These are phyloP conservation scores for Phytopythium boreale DNA, from an alignment of 352 stramenopile genomes.

Conservation along the genomic window DNA sequence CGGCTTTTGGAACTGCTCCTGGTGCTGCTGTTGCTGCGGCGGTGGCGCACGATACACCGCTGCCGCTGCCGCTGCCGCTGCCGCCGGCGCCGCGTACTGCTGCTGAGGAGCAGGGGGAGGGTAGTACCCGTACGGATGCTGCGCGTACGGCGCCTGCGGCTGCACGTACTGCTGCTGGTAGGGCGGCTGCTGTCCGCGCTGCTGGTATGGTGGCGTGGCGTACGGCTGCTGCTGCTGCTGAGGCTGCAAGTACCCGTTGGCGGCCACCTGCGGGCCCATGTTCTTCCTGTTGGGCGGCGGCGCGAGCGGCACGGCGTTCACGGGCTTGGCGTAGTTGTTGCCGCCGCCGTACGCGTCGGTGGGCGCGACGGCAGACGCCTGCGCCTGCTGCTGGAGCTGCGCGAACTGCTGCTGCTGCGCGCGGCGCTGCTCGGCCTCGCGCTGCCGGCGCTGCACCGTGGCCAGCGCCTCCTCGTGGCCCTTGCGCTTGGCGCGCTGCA, in stretches of 20 bases:
- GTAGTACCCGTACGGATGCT: slow-evolving; percentile 23
- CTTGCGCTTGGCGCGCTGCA: slow-evolving; percentile 77
- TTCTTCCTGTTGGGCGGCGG: slow-evolving; percentile 23
- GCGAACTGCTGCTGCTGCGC: slow-evolving; percentile 39
- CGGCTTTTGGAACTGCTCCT: slow-evolving; percentile 13
- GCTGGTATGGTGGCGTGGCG: slow-evolving; percentile 4
- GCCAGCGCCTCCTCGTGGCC: slow-evolving; percentile 63
- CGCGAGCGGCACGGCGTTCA: slow-evolving; percentile 18
- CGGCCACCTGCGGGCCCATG: slow-evolving; percentile 35
- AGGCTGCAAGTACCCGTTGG: slow-evolving; percentile 32
- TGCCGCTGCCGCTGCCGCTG: background rate
- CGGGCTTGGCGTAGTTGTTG: slow-evolving; percentile 37
- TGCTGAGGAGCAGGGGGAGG: slow-evolving; percentile 7
- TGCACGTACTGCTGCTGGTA: slow-evolving; percentile 13
- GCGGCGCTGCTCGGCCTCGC: slow-evolving; percentile 39
- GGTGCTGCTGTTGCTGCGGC: slow-evolving; percentile 6
- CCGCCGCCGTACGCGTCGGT: slow-evolving; percentile 13
- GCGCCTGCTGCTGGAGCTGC: slow-evolving; percentile 24
- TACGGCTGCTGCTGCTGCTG: slow-evolving; percentile 11
- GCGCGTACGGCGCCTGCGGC: slow-evolving; percentile 9
- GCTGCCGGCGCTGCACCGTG: slow-evolving; percentile 49
- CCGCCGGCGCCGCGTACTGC: slow-evolving; percentile 6
- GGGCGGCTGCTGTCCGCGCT: slow-evolving; percentile 2
- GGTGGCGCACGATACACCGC: background rate
- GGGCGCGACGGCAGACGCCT: slow-evolving; percentile 3